These are phyloP conservation scores for Parathielavia appendiculata DNA, from an alignment of 495 filamentous ascomycete genomes.

Conservation along the genomic window DNA sequence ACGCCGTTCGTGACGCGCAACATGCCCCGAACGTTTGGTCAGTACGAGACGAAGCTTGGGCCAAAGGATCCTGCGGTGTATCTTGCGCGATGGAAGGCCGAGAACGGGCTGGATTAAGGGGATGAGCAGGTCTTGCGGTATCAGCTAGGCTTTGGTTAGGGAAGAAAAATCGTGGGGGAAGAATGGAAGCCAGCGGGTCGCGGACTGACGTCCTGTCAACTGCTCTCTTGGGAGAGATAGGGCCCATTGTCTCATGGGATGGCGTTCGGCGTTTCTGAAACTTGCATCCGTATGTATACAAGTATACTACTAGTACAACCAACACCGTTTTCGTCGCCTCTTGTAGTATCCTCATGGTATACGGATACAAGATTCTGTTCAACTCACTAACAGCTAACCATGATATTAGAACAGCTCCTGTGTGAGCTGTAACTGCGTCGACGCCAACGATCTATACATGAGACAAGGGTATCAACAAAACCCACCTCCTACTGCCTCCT, in stretches of 20 bases:
- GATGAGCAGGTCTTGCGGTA: neutral
- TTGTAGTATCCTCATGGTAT: no score
- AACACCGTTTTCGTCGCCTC: neutral
- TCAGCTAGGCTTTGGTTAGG: no score
- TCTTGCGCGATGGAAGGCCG: constrained; percentile 61
- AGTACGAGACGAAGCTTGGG: constrained; percentile 45
- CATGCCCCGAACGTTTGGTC: constrained; percentile 47
- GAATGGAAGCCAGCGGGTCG: neutral
- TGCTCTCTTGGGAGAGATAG: neutral
- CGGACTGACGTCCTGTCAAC: no score
- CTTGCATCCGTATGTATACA: neutral
- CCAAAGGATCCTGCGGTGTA: constrained; percentile 56
- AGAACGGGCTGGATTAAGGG: constrained; percentile 59
- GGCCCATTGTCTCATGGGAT: neutral
- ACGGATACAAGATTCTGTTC: no score
- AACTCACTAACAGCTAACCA: no score
- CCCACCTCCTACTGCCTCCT: neutral
- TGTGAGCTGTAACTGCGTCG: no score
- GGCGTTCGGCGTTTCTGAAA: constrained; percentile 16
- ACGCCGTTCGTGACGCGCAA: constrained; percentile 77
- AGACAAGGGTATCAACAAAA: constrained; percentile 20
- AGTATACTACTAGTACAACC: neutral
- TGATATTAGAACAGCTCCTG: neutral
- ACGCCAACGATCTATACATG: neutral
- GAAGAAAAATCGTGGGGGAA: neutral